Conservation (phyloP, 1,284 basidiomycete species). For the Lentinus polychrous region DNA sequence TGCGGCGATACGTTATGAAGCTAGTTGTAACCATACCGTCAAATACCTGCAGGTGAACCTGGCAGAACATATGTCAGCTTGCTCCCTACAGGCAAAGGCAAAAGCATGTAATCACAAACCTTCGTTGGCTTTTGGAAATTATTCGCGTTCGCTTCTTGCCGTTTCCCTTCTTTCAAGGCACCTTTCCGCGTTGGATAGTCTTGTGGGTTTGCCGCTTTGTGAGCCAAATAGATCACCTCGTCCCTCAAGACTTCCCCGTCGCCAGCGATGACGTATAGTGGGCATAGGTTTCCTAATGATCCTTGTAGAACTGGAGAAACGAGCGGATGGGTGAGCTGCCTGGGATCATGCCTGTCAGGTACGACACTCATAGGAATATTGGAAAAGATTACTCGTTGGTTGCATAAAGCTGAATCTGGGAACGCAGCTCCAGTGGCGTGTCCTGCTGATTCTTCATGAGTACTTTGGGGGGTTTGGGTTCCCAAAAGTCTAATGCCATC, state of each 20-base stretch:
- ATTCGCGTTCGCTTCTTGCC: slow-evolving; percentile 48
- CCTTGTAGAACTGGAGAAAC: slow-evolving; percentile 73
- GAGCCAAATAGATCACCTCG: slow-evolving; percentile 78
- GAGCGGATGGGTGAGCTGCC: slow-evolving; percentile 74
- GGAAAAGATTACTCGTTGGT: slow-evolving; percentile 54
- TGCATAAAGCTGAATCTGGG: slow-evolving; percentile 81
- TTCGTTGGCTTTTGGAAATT: slow-evolving; percentile 65
- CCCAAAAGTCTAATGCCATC: slow-evolving; percentile 26
- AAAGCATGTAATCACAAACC: slow-evolving; percentile 23
- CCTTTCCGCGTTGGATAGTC: slow-evolving; percentile 61
- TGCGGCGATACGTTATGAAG: background rate
- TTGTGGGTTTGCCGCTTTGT: slow-evolving; percentile 76
- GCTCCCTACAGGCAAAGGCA: background rate
- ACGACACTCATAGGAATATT: background rate
- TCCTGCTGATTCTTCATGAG: slow-evolving; percentile 44
- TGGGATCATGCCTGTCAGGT: slow-evolving; percentile 21
- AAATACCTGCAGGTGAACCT: slow-evolving; percentile 73
- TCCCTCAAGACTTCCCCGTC: slow-evolving; percentile 78
- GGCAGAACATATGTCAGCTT: background rate
- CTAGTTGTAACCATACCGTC: slow-evolving; percentile 32
- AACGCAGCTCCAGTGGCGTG: slow-evolving; percentile 41
- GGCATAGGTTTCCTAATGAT: slow-evolving; percentile 79
- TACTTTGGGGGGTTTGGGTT: slow-evolving; percentile 53
- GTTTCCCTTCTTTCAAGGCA: slow-evolving; percentile 36
- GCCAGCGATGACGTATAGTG: slow-evolving; percentile 73